Conservation (phyloP, 2,329 filamentous ascomycete species). For the Penicillium italicum region DNA sequence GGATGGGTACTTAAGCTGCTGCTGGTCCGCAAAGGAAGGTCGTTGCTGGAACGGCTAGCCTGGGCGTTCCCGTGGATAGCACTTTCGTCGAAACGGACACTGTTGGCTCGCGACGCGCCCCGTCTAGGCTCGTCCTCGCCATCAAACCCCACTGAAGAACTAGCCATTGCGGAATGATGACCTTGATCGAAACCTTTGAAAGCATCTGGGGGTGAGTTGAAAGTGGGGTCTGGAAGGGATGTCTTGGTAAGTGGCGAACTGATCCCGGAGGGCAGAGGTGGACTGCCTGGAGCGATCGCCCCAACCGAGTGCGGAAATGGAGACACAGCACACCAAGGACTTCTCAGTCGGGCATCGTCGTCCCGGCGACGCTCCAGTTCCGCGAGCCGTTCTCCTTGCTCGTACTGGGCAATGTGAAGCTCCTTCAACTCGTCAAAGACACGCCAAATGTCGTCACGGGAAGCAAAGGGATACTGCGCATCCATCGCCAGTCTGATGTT, state of each 20-base stretch:
- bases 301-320: constrained; percentile 85
- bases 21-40: constrained; percentile 73
- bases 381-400: constrained; percentile 59
- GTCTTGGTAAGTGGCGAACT: constrained; percentile 6
- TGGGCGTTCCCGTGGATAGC: constrained; percentile 87
- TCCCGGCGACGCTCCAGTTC: constrained; percentile 60
- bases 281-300: constrained; percentile 82
- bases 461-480: constrained; percentile 61
- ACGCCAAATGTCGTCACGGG: constrained; percentile 63
- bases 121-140: constrained; percentile 81
- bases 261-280: constrained; percentile 3
- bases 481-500: constrained; percentile 49
- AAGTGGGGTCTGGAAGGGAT: constrained; percentile 62
- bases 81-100: constrained; percentile 95
- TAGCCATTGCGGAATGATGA: constrained; percentile 73
- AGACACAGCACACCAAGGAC: constrained; percentile 79
- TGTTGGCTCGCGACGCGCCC: constrained; percentile 88
- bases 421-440: constrained; percentile 61
- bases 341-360: constrained; percentile 67
- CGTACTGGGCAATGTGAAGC: constrained; percentile 57
- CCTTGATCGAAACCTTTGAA: constrained; percentile 86
- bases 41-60: constrained; percentile 74
- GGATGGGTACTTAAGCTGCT: constrained; percentile 74
- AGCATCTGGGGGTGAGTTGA: constrained; percentile 74
- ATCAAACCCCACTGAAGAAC: constrained; percentile 72